Evolutionary conservation across 1,284 basidiomycete species (phyloP), one percentile per base, ranked within the genome.

Genomic region (Cutaneotrichosporon cavernicola): DNA sequence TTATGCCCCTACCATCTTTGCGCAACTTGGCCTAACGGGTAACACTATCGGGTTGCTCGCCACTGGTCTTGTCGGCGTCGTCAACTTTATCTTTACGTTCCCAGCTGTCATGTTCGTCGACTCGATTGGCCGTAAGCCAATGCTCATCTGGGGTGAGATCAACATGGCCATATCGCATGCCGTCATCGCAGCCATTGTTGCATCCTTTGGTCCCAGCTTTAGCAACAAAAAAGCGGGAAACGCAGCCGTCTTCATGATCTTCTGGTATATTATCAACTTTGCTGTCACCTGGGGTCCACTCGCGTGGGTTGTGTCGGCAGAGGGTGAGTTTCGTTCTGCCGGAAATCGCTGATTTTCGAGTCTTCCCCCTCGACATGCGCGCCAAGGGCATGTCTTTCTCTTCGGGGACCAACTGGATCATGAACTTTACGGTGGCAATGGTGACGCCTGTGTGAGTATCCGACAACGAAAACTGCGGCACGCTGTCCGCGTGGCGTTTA

Each of bases 11-110:
- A 40, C 53, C 5, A 30, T 70, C 57, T 70, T 69, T 51, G 18
- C 57, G 46, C 60, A 64, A 21, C 60, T 72, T 26, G 71, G 71
- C 6, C 56, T 72, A 8, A 36, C 32, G 1, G 68, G 63, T 0
- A 87, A 85, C 70, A 84, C 87, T 0, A 84, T 82, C 43, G 85
- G 84, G 0, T 83, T 91, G 1, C 83, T 92, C 38, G 89, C 90
- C 1, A 92, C 90, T 11, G 91, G 90, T 58, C 86, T 92, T 13
- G 90, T 91, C 63, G 90, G 90, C 56, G 86, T 92, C 71, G 88
- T 86, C 70, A 80, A 79, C 70, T 77, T 79, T 53, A 69, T 78
- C 21, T 68, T 79, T 53, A 79, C 79, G 5, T 72, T 80, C 57
- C 79, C 79, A 2, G 79, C 79, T 14, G 78, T 80, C 1, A 65